Conservation (phyloP, 148 eudicot species). For the Camellia lanceoleosa region DNA sequence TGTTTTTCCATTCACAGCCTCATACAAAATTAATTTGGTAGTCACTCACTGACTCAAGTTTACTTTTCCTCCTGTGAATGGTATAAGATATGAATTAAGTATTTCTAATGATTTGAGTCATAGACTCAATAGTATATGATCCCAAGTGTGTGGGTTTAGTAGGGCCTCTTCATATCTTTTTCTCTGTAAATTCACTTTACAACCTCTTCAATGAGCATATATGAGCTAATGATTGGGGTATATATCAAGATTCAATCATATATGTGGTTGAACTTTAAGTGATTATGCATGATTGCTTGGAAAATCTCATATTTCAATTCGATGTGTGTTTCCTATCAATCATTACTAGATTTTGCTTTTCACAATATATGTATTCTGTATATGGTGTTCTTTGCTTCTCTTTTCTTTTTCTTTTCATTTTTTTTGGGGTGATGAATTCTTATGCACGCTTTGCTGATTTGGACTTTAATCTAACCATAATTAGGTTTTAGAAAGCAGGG, state of each 20-base stretch:
- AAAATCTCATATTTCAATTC: too few relatives aligned
- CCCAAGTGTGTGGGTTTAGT: not conserved
- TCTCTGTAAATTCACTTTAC: not conserved
- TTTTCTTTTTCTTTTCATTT: not conserved
- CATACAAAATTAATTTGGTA: not conserved
- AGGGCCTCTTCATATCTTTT: not conserved
- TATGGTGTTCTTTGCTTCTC: not conserved
- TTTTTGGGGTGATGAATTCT: not conserved
- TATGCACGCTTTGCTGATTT: not conserved
- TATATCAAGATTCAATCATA: too few relatives aligned
- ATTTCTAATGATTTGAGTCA: not conserved
- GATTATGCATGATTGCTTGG: too few relatives aligned
- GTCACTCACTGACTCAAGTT: too few relatives aligned
- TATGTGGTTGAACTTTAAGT: too few relatives aligned
- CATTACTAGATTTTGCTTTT: not conserved
- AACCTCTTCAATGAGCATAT: too few relatives aligned
- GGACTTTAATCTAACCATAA: not conserved
- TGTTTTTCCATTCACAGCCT: not conserved
- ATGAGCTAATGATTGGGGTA: too few relatives aligned
- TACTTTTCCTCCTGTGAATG: not conserved
- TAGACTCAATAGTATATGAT: not conserved
- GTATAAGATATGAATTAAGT: too few relatives aligned
- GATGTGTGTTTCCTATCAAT: too few relatives aligned
- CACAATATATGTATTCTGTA: too few relatives aligned
- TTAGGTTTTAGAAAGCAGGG: not conserved